Conservation (phyloP, 805 yeast species). For the Teunomyces cretensis region DNA sequence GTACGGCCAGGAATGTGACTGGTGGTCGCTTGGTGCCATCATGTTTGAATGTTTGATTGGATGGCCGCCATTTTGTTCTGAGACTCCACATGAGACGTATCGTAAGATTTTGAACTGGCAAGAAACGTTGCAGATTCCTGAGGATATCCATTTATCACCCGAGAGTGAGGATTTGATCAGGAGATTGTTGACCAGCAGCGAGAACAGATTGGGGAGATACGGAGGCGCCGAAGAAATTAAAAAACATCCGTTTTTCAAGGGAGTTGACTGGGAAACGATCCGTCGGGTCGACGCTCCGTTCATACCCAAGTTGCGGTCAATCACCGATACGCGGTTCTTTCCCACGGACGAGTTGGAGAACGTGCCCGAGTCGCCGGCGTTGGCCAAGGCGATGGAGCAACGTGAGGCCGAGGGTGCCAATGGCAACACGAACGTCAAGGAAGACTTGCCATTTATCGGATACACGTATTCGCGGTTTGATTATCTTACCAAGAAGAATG, state of each 20-base stretch:
- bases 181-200: conserved; percentile 72
- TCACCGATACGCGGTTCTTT: conserved; percentile 96
- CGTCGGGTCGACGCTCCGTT: conserved; percentile 90
- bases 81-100: conserved; percentile 91
- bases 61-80: conserved; percentile 97
- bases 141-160: conserved; percentile 83
- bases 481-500: conserved; percentile 78
- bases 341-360: conserved; percentile 96
- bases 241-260: conserved; percentile 87
- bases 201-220: conserved; percentile 76
- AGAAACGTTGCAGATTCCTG: conserved; percentile 84
- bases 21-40: conserved; percentile 97
- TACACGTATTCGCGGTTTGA: conserved; percentile 95
- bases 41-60: conserved; percentile 96
- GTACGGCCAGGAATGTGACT: conserved; percentile 94
- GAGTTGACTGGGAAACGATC: conserved; percentile 93
- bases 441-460: conserved; percentile 95
- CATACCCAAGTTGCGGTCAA: conserved; percentile 84
- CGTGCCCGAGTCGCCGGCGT: conserved; percentile 82
- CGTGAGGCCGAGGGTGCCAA: conserved; percentile 52
- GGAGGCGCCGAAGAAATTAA: conserved; percentile 94
- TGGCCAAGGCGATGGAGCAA: conserved; percentile 58
- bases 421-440: conserved; percentile 55
- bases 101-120: conserved; percentile 89
- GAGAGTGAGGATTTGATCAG: conserved; percentile 87